phyloP scores from a whole-genome alignment of 768 basidiomycete species.

The Leccinum arenicola region DNA sequence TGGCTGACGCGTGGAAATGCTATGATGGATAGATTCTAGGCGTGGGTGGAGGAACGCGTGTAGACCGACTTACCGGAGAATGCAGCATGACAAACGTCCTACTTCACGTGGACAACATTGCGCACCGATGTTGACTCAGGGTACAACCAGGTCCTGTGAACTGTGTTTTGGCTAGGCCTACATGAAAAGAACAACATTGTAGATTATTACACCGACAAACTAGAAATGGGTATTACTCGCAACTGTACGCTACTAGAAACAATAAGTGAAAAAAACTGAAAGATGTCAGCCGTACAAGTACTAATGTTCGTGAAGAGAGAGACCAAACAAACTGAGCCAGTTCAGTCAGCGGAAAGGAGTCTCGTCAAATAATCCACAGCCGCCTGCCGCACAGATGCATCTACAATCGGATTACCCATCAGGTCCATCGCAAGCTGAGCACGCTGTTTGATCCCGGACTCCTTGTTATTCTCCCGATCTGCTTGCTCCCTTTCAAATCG shows the following conservation, averaged over 20 bases:
- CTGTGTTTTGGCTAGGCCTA: neutral
- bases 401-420: slow-evolving; percentile 54
- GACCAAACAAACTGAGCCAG: slow-evolving; percentile 14
- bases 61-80: neutral
- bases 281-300: neutral
- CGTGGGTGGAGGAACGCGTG: no score
- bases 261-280: neutral
- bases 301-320: neutral
- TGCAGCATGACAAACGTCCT: neutral
- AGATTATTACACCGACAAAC: neutral
- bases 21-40: neutral
- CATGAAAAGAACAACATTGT: neutral
- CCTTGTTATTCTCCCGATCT: slow-evolving; percentile 53
- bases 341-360: slow-evolving; percentile 44
- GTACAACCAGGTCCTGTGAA: neutral
- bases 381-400: slow-evolving; percentile 59
- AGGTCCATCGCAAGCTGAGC: slow-evolving; percentile 67
- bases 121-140: neutral
- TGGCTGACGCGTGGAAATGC: neutral
- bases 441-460: slow-evolving; percentile 56
- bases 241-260: neutral
- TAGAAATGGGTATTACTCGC: slow-evolving; percentile 9
- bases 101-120: neutral
- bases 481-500: slow-evolving; percentile 55
- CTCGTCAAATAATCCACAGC: slow-evolving; percentile 73